Conservation (phyloP, 2,329 filamentous ascomycete genomes). For the Chaetomiaceae sp. region DNA sequence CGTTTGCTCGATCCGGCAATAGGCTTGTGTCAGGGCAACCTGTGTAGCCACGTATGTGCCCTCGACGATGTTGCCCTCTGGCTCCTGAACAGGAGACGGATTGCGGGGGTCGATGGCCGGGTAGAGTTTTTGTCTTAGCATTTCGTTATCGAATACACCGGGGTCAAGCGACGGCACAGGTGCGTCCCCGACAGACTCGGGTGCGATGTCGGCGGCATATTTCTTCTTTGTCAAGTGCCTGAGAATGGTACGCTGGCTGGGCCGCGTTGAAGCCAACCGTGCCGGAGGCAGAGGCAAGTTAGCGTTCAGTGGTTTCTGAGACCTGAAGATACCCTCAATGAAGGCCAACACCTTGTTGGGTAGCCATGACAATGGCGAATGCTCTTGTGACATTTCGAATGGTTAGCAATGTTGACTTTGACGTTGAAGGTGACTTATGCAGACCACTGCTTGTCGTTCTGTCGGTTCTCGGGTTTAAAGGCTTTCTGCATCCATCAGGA, state of each 20-base stretch:
- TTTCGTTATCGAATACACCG: constrained; percentile 30
- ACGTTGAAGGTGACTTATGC: no score
- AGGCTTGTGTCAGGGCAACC: constrained; percentile 31
- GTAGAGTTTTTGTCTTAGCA: constrained; percentile 28
- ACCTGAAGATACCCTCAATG: constrained; percentile 5
- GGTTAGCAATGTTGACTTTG: neutral
- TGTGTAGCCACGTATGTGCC: constrained; percentile 32
- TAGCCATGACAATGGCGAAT: constrained; percentile 2
- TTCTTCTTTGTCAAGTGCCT: constrained; percentile 26
- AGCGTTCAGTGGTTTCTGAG: constrained; percentile 11
- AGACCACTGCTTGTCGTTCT: no score
- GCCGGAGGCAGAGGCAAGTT: constrained; percentile 18
- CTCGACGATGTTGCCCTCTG: constrained; percentile 27
- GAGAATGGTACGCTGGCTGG: constrained; percentile 23
- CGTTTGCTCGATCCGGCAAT: constrained; percentile 31
- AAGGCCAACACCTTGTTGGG: constrained; percentile 7
- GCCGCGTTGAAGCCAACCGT: constrained; percentile 7
- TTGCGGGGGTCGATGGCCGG: constrained; percentile 23
- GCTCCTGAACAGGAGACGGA: constrained; percentile 21
- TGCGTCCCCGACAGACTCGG: constrained; percentile 23
- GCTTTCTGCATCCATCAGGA: no score
- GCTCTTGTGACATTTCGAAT: neutral
- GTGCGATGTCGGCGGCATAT: constrained; percentile 17
- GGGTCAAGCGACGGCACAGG: constrained; percentile 31
- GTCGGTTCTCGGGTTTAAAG: no score